Conservation (phyloP, 1,284 basidiomycete genomes). For the Sanguinoderma infundibulare region DNA sequence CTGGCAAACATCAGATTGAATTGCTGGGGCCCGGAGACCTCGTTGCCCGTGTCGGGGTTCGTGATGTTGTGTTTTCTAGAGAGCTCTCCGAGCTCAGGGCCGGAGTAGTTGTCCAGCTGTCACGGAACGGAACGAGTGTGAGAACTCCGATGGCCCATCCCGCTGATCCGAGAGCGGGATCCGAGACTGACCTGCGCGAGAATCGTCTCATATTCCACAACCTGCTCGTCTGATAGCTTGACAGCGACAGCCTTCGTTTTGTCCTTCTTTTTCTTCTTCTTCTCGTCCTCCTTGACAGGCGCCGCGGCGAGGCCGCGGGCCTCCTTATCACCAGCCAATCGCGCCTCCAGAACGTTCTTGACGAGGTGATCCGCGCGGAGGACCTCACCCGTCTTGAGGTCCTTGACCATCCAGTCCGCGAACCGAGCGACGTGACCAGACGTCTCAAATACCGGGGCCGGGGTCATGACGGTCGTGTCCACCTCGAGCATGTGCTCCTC, state of each 20-base stretch:
- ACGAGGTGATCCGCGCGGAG: conserved; percentile 98
- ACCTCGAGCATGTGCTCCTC: conserved; percentile 99
- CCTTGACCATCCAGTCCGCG: conserved; percentile 99
- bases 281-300: conserved; percentile 58
- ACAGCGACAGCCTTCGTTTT: conserved; percentile 80
- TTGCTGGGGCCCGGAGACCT: conserved; percentile 89
- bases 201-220: conserved; percentile 80
- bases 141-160: conserved; percentile 8
- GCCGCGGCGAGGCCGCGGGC: conserved; percentile 77
- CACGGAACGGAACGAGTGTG: conserved; percentile 12
- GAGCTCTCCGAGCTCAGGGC: conserved; percentile 87
- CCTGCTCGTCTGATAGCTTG: conserved; percentile 78
- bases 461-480: conserved; percentile 98
- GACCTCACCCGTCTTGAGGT: conserved; percentile 92
- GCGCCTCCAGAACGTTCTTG: conserved; percentile 89
- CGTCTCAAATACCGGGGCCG: conserved; percentile 93
- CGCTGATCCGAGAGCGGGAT: no score
- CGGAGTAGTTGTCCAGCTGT: conserved; percentile 95
- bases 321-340: conserved; percentile 90
- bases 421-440: conserved; percentile 99
- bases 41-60: conserved; percentile 94
- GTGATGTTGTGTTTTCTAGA: conserved; percentile 84
- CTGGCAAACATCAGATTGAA: conserved; percentile 99
- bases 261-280: conserved; percentile 82
- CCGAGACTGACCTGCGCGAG: conserved; percentile 79